Conservation (phyloP, 148 eudicot species). For the Persicaria tinctoria region DNA sequence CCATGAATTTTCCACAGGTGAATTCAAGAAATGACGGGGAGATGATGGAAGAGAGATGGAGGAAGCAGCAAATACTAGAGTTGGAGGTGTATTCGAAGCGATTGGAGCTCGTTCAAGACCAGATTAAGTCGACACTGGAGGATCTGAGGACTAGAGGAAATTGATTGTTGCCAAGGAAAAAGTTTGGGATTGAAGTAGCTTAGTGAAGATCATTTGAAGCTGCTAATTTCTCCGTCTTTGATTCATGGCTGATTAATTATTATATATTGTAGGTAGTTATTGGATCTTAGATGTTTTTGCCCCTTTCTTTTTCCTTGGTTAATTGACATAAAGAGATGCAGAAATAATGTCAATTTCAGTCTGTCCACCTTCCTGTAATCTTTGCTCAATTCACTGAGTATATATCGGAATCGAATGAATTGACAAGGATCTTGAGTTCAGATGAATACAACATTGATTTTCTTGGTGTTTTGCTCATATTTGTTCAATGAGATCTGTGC, state of each 20-base stretch:
- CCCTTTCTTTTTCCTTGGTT: conserved; percentile 14
- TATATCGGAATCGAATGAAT: conserved; percentile 24
- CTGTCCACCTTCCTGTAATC: conserved; percentile 25
- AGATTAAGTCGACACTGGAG: conserved; percentile 64
- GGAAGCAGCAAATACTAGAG: conserved; percentile 89
- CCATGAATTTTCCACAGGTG: conserved; percentile 28
- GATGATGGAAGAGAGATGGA: conserved; percentile 67
- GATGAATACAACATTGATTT: background rate
- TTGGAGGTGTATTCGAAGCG: conserved; percentile 94
- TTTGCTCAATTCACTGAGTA: conserved; percentile 11
- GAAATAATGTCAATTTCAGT: conserved; percentile 38
- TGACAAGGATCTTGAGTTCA: conserved; percentile 13
- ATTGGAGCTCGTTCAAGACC: conserved; percentile 88
- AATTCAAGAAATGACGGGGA: conserved; percentile 26
- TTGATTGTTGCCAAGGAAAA: conserved; percentile 17
- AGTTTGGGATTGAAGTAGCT: conserved; percentile 14
- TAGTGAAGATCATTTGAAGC: conserved; percentile 22
- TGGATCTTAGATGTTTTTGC: conserved; percentile 15
- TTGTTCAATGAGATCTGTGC: background rate
- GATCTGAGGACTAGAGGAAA: conserved; percentile 70
- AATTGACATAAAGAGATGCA: conserved; percentile 29
- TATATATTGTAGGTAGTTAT: conserved; percentile 31
- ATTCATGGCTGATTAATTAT: conserved; percentile 17
- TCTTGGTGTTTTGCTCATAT: background rate
- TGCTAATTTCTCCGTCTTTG: conserved; percentile 15